phyloP scores from a whole-genome alignment of 371 early-diverging fungal species.

The Caulochytrium protostelioides region DNA sequence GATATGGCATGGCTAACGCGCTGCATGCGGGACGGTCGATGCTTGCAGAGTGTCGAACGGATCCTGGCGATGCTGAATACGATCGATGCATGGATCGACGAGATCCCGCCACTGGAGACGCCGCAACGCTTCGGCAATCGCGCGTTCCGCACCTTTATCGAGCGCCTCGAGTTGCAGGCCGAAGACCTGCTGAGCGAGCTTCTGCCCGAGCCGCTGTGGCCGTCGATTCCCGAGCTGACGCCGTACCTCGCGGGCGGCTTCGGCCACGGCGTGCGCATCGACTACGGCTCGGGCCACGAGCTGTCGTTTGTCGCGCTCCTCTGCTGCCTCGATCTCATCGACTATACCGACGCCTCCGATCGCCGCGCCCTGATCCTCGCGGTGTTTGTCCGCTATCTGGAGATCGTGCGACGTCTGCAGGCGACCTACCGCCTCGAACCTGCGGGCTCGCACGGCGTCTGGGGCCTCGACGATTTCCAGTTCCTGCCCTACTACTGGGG shows the following conservation, averaged over 20 bases:
- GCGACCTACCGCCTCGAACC: slow-evolving; percentile 91
- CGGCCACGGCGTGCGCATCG: slow-evolving; percentile 89
- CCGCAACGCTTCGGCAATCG: slow-evolving; percentile 78
- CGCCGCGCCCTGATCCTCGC: slow-evolving; percentile 41
- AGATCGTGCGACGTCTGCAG: slow-evolving; percentile 70
- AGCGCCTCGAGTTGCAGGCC: slow-evolving; percentile 23
- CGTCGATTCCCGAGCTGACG: slow-evolving; percentile 43
- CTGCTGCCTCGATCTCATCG: slow-evolving; percentile 22
- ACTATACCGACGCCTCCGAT: slow-evolving; percentile 9
- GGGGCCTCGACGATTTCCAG: slow-evolving; percentile 98
- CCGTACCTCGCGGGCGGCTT: slow-evolving; percentile 71
- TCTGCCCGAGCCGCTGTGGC: slow-evolving; percentile 12
- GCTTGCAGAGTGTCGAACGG: slow-evolving; percentile 22
- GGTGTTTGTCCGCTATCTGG: slow-evolving; percentile 73
- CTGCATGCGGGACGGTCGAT: background rate
- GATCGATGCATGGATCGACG: slow-evolving; percentile 45
- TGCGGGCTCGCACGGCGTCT: slow-evolving; percentile 97
- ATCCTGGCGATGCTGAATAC: slow-evolving; percentile 37
- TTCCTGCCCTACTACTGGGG: slow-evolving; percentile 95
- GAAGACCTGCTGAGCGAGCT: slow-evolving; percentile 18
- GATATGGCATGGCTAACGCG: background rate
- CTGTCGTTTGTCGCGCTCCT: slow-evolving; percentile 84
- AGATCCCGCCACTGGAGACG: slow-evolving; percentile 52
- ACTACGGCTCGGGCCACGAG: slow-evolving; percentile 99
- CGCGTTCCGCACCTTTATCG: slow-evolving; percentile 62